These are phyloP conservation scores for Stylosanthes scabra DNA, from an alignment of 331 rosid genomes.

Conservation along the genomic window DNA sequence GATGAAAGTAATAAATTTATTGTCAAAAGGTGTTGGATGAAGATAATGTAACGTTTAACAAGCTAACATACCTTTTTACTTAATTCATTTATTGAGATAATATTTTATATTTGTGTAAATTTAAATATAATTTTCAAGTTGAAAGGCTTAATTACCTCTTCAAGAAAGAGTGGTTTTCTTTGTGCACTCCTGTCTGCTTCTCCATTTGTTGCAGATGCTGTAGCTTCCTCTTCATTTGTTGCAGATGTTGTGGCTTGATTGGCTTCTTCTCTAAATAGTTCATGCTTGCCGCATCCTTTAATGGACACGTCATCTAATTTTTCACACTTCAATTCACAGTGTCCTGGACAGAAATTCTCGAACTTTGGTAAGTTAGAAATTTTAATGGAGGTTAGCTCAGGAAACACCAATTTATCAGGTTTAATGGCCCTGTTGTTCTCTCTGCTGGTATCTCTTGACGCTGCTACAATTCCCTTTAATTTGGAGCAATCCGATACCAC, in stretches of 20 bases:
- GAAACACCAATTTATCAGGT: not conserved
- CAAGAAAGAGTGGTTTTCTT: not conserved
- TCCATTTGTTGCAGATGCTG: too few relatives aligned
- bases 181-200: too few relatives aligned
- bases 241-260: not conserved
- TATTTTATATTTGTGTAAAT: too few relatives aligned
- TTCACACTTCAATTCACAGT: not conserved
- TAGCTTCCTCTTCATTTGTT: too few relatives aligned
- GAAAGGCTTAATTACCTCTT: conserved; percentile 4
- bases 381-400: not conserved
- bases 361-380: not conserved
- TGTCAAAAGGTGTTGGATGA: too few relatives aligned
- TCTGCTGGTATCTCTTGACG: not conserved
- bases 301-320: not conserved
- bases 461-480: conserved; percentile 29
- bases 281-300: not conserved
- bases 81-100: too few relatives aligned
- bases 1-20: too few relatives aligned
- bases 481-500: not conserved
- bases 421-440: too few relatives aligned
- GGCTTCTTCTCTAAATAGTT: conserved; percentile 12
- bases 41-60: too few relatives aligned
- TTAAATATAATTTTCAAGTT: not conserved
- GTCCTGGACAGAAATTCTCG: conserved; percentile 8
- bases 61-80: too few relatives aligned